A percentile compares a stretch with the other conserved stretches of the same genome.
These are phyloP conservation scores for Zarea fungicola DNA, from an alignment of 2,329 filamentous ascomycete genomes.

Conservation along the genomic window DNA sequence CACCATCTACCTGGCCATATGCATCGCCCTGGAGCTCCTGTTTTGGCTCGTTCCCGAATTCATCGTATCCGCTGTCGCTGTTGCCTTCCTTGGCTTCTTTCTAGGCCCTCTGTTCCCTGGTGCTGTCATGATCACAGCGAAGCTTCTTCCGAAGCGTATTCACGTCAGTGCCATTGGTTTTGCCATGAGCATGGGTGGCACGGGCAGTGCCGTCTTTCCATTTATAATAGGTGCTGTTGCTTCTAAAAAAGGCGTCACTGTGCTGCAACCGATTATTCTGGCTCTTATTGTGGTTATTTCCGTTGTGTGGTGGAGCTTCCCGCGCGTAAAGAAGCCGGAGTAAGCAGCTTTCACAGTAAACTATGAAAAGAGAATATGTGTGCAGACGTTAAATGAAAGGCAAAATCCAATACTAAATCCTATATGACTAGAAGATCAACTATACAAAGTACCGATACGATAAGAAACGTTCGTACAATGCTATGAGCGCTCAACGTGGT, in stretches of 20 bases:
- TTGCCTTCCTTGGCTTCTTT: constrained; percentile 67
- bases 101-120: constrained; percentile 70
- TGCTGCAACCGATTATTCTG: constrained; percentile 46
- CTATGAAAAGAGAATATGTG: not conserved
- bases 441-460: too few relatives aligned
- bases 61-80: constrained; percentile 50
- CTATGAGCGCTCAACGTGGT: constrained; percentile 2
- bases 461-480: not conserved
- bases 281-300: constrained; percentile 34
- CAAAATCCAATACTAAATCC: too few relatives aligned
- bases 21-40: constrained; percentile 58
- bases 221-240: constrained; percentile 61
- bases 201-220: constrained; percentile 58
- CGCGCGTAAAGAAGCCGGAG: constrained; percentile 27
- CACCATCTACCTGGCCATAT: constrained; percentile 54
- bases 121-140: constrained; percentile 64
- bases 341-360: not conserved
- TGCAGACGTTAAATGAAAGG: too few relatives aligned
- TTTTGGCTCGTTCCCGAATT: constrained; percentile 57
- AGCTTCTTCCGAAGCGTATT: constrained; percentile 62
- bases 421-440: too few relatives aligned
- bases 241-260: constrained; percentile 40
- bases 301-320: constrained; percentile 32
- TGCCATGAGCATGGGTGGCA: constrained; percentile 65
- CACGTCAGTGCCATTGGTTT: constrained; percentile 72